These are phyloP conservation scores for Chaetomium cochliodes DNA, from an alignment of 495 filamentous ascomycete species.

Conservation along the genomic window DNA sequence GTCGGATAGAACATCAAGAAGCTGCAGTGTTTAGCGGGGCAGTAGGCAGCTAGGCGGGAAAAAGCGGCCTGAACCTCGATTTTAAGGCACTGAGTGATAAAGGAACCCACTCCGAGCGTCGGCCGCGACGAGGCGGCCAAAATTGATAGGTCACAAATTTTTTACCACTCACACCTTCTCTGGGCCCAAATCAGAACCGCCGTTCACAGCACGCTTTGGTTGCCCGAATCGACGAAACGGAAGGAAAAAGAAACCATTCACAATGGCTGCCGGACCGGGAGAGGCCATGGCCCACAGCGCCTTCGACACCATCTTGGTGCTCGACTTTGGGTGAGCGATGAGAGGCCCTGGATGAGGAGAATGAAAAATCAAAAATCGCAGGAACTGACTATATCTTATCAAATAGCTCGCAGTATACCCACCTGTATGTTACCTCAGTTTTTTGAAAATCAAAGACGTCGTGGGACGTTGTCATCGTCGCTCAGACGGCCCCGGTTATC, in stretches of 20 bases:
- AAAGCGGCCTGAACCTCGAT: slow-evolving; percentile 7
- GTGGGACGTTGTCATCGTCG: not conserved
- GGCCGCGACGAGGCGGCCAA: slow-evolving; percentile 2
- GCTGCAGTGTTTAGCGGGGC: slow-evolving; percentile 1
- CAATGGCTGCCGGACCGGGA: slow-evolving; percentile 25
- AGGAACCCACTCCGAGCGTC: slow-evolving; percentile 18
- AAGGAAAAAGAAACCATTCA: not conserved
- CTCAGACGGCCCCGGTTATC: not conserved
- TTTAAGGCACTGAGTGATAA: slow-evolving; percentile 13
- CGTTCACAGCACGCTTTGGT: not conserved
- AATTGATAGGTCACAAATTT: slow-evolving; percentile 27
- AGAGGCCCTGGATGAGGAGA: not conserved
- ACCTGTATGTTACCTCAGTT: slow-evolving; percentile 22
- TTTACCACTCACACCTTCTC: slow-evolving; percentile 18
- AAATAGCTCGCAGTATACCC: slow-evolving; percentile 25
- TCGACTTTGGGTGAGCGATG: slow-evolving; percentile 28
- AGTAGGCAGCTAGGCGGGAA: not conserved
- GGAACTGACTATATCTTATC: not conserved
- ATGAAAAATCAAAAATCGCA: not conserved
- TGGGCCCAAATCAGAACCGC: slow-evolving; percentile 17
- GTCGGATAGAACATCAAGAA: not conserved
- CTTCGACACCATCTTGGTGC: slow-evolving; percentile 31
- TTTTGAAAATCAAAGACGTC: slow-evolving; percentile 8
- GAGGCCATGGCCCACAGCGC: slow-evolving; percentile 25
- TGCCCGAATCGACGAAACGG: slow-evolving; percentile 8